Conservation (phyloP, 2,329 filamentous ascomycete species). For the Clarireedia hainanense region DNA sequence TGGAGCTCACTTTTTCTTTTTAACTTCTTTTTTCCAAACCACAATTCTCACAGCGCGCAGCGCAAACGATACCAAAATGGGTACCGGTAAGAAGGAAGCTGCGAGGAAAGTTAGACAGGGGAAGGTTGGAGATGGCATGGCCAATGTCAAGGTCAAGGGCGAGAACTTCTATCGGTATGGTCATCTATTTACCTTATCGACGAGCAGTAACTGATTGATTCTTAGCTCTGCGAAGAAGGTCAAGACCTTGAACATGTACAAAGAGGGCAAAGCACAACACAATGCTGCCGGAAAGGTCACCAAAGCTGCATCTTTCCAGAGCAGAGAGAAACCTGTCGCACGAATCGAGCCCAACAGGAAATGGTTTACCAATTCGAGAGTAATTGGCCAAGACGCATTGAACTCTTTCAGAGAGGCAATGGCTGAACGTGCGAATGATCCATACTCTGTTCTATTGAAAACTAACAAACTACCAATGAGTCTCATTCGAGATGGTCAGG, state of each 20-base stretch:
- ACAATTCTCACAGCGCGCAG: constrained; percentile 12
- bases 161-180: constrained; percentile 92
- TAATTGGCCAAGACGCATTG: constrained; percentile 83
- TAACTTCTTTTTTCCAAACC: constrained; percentile 3
- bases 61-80: constrained; percentile 49
- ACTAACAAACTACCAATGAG: constrained; percentile 96
- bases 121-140: constrained; percentile 78
- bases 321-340: constrained; percentile 70
- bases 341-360: constrained; percentile 93
- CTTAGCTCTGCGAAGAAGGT: constrained; percentile 69
- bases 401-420: constrained; percentile 85
- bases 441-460: constrained; percentile 91
- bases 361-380: constrained; percentile 93
- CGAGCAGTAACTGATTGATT: constrained; percentile 6
- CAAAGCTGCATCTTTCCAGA: constrained; percentile 78
- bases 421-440: constrained; percentile 80
- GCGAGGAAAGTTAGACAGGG: constrained; percentile 77
- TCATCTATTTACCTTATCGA: not conserved
- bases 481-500: constrained; percentile 72
- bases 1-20: constrained; percentile 16
- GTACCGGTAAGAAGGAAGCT: constrained; percentile 86
- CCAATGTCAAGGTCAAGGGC: constrained; percentile 86
- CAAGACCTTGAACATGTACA: constrained; percentile 83
- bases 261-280: constrained; percentile 73
- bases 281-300: constrained; percentile 80